Evolutionary conservation across 2,329 filamentous ascomycete species (phyloP).

Genomic region (Xylariaceae sp.): DNA sequence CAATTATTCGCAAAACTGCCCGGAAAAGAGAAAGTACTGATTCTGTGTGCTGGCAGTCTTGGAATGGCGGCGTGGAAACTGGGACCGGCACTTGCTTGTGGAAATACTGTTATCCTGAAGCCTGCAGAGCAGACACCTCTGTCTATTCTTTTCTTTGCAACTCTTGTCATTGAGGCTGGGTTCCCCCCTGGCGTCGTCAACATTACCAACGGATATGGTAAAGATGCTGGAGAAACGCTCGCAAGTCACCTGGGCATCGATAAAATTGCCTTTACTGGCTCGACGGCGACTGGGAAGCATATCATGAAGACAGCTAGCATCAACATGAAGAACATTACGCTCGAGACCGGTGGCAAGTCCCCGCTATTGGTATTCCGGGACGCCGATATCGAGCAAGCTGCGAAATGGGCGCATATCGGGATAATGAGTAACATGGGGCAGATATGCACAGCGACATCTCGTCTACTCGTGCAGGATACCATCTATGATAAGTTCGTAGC

Average conservation of each 20-base stretch:
- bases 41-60: conserved; percentile 35
- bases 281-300: conserved; percentile 69
- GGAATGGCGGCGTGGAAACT: conserved; percentile 77
- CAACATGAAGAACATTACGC: conserved; percentile 67
- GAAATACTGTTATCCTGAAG: conserved; percentile 67
- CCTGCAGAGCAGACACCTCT: conserved; percentile 70
- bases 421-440: conserved; percentile 66
- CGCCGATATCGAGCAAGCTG: conserved; percentile 67
- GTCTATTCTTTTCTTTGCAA: conserved; percentile 66
- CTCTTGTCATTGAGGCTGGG: conserved; percentile 70
- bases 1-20: no score
- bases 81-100: conserved; percentile 68
- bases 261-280: conserved; percentile 80
- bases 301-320: conserved; percentile 77
- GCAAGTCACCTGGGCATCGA: conserved; percentile 69
- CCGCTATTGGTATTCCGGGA: conserved; percentile 67
- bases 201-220: conserved; percentile 72
- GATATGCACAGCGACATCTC: conserved; percentile 66
- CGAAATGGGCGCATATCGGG: conserved; percentile 58
- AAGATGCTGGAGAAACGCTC: conserved; percentile 68
- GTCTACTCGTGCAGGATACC: conserved; percentile 64
- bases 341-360: conserved; percentile 70
- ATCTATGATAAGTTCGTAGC: conserved; percentile 66
- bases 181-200: conserved; percentile 81
- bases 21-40: no score